Percentiles rank a stretch among this genome's conserved stretches.
phyloP scores from a whole-genome alignment of 192 early-diverging fungal species.

The Gigaspora rosea region DNA sequence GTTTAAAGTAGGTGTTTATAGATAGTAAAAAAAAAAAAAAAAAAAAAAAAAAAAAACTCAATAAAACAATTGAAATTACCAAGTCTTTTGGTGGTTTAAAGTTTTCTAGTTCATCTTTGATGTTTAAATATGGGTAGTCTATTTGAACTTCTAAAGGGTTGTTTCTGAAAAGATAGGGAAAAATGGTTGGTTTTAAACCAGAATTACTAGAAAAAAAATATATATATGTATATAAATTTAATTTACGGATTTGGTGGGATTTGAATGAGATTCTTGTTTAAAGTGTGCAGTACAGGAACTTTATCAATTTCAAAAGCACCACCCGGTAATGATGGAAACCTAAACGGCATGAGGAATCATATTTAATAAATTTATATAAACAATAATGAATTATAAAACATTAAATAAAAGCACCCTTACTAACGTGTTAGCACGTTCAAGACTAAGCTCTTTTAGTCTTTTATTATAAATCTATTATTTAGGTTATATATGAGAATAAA shows the following conservation, averaged over 20 bases:
- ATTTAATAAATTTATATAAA: too few relatives aligned
- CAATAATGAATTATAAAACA: too few relatives aligned
- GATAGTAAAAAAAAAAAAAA: background rate
- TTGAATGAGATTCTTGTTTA: background rate
- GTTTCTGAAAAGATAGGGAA: background rate
- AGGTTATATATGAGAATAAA: too few relatives aligned
- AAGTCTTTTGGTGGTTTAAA: background rate
- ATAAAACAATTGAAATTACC: background rate
- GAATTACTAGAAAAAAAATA: background rate
- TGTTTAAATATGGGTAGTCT: background rate
- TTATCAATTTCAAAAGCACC: background rate
- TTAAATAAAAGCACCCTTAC: background rate
- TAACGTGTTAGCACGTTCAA: background rate
- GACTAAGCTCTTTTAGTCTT: slow-evolving; percentile 7
- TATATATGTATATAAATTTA: background rate
- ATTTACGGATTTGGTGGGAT: slow-evolving; percentile 8
- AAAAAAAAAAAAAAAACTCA: background rate
- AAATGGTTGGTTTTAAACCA: background rate
- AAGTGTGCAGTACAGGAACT: background rate
- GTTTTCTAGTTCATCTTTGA: background rate
- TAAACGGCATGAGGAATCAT: background rate
- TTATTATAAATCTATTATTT: slow-evolving; percentile 15
- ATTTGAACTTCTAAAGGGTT: background rate
- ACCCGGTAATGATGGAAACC: background rate
- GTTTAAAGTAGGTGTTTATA: background rate